Base-by-base conservation (phyloP, 139 green algal species). In the Chlamydomonas incerta region DNA sequence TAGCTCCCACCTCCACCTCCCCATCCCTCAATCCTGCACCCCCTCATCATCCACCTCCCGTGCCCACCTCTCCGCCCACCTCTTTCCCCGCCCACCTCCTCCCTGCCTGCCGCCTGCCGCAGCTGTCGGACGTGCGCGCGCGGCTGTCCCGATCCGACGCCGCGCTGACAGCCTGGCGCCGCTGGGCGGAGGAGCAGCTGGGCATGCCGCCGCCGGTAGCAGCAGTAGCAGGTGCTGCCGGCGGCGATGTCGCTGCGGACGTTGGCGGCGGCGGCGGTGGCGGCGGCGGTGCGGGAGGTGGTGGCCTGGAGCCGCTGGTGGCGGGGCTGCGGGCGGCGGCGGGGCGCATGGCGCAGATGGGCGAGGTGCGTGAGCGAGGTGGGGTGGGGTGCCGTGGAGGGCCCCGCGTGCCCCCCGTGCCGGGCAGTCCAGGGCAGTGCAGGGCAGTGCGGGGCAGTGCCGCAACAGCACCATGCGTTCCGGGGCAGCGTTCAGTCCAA, bases 151-250 rank as follows among this genome's bases (percentile, higher is more conserved):
- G 14, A 20, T 18, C 37, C 8, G 77, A 84, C 47, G 65, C 21
- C 14, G 77, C 34, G 21, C 46, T 84, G 63, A 18, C 46, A 0
- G 46, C 17, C 14, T 52, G 35, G 2, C 35, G 26, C 29, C 46
- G 65, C 46, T 84, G 77, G 77, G 29, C 35, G n/a, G 63, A 74
- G 46, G 63, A 84, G 63, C 35, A 60, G 77, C 65, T 84, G 65
- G 77, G 46, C 20, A 8, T 17, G 15, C 31, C 6, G 57, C 23
- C 14, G 73, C 52, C 14, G 46, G 8, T 55, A 10, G 9, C 0
- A 50, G 41, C 41, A 50, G 41, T 13, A 8, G 41, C 5, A 50
- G 41, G n/a, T n/a, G n/a, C n/a, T 50, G 41, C 41, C 41, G 41
- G 8, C 8, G 41, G 41, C 5, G 41, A 50, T 63, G 57, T 2